Evolutionary conservation across 2,329 filamentous ascomycete species (phyloP).

Genomic region (Phoma sp.): DNA sequence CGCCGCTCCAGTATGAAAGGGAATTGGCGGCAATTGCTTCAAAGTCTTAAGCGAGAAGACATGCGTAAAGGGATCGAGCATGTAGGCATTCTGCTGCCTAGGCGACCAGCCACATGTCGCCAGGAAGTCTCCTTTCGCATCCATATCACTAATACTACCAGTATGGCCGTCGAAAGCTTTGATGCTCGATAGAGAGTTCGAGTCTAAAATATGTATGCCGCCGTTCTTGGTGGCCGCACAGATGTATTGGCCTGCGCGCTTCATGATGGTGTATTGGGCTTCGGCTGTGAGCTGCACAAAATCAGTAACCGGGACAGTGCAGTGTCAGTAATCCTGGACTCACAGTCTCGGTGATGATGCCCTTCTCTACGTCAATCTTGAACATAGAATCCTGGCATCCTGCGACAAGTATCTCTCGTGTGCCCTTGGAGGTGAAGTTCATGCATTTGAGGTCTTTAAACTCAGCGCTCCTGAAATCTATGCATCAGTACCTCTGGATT

Average conservation of each 20-base stretch:
- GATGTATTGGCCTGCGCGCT: constrained; percentile 80
- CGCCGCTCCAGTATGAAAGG: constrained; percentile 88
- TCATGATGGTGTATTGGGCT: constrained; percentile 89
- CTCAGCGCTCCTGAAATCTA: constrained; percentile 63
- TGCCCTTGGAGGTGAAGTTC: constrained; percentile 89
- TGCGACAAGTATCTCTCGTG: constrained; percentile 82
- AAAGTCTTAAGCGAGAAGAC: constrained; percentile 95
- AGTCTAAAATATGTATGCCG: constrained; percentile 83
- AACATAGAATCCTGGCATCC: constrained; percentile 89
- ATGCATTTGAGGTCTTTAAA: constrained; percentile 93
- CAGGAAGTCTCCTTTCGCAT: constrained; percentile 91
- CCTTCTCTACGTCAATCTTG: constrained; percentile 68
- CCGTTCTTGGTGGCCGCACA: constrained; percentile 88
- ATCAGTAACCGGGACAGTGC: constrained; percentile 30
- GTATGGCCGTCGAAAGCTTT: constrained; percentile 92
- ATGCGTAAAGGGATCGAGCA: constrained; percentile 91
- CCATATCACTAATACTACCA: constrained; percentile 92
- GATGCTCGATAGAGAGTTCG: constrained; percentile 75
- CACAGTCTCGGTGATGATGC: constrained; percentile 51
- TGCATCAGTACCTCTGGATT: constrained; percentile 23
- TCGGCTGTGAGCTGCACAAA: constrained; percentile 67
- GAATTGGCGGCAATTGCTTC: constrained; percentile 84
- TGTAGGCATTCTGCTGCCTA: constrained; percentile 77
- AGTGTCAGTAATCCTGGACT: constrained; percentile 2
- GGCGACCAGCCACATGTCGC: constrained; percentile 94